Percentiles rank a stretch among this genome's conserved stretches.
phyloP scores from a whole-genome alignment of 495 filamentous ascomycete species.

The Podospora anserina region DNA sequence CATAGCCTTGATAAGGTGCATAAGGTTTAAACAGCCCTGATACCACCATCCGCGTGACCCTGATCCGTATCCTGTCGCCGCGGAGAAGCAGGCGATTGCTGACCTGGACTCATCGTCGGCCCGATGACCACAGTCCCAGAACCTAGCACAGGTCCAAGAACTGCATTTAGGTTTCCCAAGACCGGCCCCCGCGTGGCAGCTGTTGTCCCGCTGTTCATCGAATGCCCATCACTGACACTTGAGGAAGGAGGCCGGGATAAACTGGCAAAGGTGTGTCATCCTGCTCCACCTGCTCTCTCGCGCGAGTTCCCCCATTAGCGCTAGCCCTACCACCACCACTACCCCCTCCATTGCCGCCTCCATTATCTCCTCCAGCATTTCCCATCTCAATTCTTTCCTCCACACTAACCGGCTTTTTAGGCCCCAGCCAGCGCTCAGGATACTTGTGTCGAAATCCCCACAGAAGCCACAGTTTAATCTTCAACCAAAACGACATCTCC shows the following conservation, averaged over 20 bases:
- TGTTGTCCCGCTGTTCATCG: neutral
- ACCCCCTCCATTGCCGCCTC: too few relatives aligned
- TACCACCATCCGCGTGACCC: too few relatives aligned
- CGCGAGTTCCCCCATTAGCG: too few relatives aligned
- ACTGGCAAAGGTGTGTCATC: neutral
- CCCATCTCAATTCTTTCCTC: too few relatives aligned
- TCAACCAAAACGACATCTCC: slow-evolving; percentile 34
- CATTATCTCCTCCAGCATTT: too few relatives aligned
- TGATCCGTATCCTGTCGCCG: neutral
- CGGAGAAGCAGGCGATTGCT: neutral
- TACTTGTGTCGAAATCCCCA: slow-evolving; percentile 53
- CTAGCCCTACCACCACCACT: neutral
- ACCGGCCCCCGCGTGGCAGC: neutral
- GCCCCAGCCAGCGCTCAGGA: slow-evolving; percentile 31
- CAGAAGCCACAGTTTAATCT: slow-evolving; percentile 46
- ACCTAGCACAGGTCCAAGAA: neutral
- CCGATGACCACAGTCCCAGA: neutral
- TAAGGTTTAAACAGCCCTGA: too few relatives aligned
- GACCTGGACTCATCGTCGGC: neutral
- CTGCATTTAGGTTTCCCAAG: neutral
- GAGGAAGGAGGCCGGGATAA: neutral
- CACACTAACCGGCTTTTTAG: neutral
- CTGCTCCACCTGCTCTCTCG: too few relatives aligned
- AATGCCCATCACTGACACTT: neutral
- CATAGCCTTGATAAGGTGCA: too few relatives aligned